A percentile compares a stretch with the other conserved stretches of the same genome.
Conservation (phyloP, 176 grass and related monocot species). For the Saccharum officinarum region DNA sequence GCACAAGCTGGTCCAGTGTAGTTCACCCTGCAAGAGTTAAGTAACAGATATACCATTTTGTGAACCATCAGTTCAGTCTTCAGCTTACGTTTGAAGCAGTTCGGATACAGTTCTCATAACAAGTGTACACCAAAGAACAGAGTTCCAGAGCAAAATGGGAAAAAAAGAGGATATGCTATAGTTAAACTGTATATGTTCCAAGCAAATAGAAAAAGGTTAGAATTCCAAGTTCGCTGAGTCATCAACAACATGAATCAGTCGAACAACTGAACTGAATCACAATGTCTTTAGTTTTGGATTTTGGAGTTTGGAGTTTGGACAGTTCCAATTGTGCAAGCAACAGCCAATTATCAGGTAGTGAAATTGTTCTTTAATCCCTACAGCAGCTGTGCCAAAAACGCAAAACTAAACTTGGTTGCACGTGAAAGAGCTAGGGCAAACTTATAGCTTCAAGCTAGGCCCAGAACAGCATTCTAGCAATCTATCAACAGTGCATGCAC, state of each 20-base stretch:
- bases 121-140: background rate
- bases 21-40: background rate
- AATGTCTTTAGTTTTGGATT: background rate
- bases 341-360: background rate
- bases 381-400: background rate
- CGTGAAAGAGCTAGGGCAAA: no score
- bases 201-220: background rate
- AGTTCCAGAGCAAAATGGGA: background rate
- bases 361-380: background rate
- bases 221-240: background rate
- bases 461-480: background rate
- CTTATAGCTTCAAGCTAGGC: background rate
- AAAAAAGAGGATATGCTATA: background rate
- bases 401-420: background rate
- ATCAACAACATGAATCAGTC: background rate
- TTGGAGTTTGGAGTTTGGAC: background rate
- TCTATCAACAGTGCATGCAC: background rate
- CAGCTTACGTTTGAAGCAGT: background rate
- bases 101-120: background rate
- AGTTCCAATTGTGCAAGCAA: background rate
- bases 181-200: background rate
- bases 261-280: background rate
- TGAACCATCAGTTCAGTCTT: background rate
- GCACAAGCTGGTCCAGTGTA: background rate
- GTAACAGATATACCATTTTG: background rate